Evolutionary conservation across 345 rosid species (phyloP), one percentile per base, ranked within the genome.

Genomic region (Aquilaria yunnanensis): DNA sequence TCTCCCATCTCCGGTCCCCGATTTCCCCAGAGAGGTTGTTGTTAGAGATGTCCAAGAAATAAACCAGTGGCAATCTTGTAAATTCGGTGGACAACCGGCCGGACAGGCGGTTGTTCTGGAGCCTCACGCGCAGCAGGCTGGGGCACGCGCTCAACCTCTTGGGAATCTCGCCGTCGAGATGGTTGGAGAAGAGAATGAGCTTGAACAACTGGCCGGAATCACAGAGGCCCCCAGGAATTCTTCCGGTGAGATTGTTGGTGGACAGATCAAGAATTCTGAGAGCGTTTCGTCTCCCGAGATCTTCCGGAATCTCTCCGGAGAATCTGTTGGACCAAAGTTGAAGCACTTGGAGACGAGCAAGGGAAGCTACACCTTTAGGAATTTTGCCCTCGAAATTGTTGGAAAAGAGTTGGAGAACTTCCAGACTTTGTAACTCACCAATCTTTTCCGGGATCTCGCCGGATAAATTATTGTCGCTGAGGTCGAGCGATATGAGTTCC

Each of bases 341-440:
- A 64, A 93, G 92, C 34, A 86, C 92, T 75, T 77, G 87, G 57
- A 93, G 94, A 55, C 73, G 84, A 56, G 85, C 87, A 81, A 93
- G 72, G 62, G 80, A 77, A 8, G 87, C 67, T 62, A 93, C 67
- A 16, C 85, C 77, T 11, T 52, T 11, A 0, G 97, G 97, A 37
- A 93, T 82, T 60, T 65, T 79, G 1, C 96, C 98, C 1, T 80
- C 58, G 16, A 92, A 71, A 61, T 78, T 74, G 79, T 92, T 92
- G 37, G 91, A 85, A 69, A 92, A 92, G 41, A 92, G 93, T 65
- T 92, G 98, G 59, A 92, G 90, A 65, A 92, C 77, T 71, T 89
- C 86, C 76, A 92, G 64, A 56, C 72, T 83, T 63, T 84, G 80
- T 58, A 89, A 46, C 61, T 81, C 83, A 54, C 57, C 33, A 12